Base-by-base conservation (phyloP, 2,329 filamentous ascomycete species). In the Phaeosphaeria sp. region DNA sequence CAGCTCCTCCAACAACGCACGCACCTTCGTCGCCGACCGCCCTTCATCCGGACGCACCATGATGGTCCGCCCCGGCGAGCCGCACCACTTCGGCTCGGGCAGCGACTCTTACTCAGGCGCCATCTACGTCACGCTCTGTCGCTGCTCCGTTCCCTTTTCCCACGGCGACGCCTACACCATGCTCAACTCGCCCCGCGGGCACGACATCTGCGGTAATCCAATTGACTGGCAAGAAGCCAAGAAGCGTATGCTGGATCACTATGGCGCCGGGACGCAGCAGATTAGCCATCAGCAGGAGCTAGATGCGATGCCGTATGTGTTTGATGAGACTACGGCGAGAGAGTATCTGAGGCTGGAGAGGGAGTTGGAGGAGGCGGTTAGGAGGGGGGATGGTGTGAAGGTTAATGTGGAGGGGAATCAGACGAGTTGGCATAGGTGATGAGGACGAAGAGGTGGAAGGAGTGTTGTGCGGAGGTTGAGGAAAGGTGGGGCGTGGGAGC, bases 151-250 rank as follows among this genome's bases (percentile, higher is more conserved):
- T 11, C 49, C 49, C 15, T 6, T n/a, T 22, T n/a, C n/a, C 21
- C 49, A 51, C 39, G 39, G 39, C 36, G 49, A 51, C n/a, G 49
- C 49, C 2, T 51, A 51, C 49, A 51, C 49, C 11, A 51, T 51
- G 49, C 39, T 51, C 8, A 30, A 43, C 15, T 51, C 49, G 15
- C 39, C 36, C 3, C 49, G 49, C 13, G 49, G 49, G 6, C 3
- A 18, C 36, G 49, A 44, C 22, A 51, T 51, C 49, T 11, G 33
- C 8, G 36, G 49, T 17, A 13, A 21, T 5, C 49, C 49, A 7
- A 51, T 51, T 22, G 39, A 51, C n/a, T 51, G 49, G 49, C 49
- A 43, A 43, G 49, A 43, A 27, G 36, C 22, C 21, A 51, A 51
- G 49, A 13, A 24, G n/a, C 36, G 49, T 2, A 51, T 51, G 36